These are phyloP conservation scores for Symbiodinium natans DNA, from an alignment of 73 alveolate species.

Conservation along the genomic window DNA sequence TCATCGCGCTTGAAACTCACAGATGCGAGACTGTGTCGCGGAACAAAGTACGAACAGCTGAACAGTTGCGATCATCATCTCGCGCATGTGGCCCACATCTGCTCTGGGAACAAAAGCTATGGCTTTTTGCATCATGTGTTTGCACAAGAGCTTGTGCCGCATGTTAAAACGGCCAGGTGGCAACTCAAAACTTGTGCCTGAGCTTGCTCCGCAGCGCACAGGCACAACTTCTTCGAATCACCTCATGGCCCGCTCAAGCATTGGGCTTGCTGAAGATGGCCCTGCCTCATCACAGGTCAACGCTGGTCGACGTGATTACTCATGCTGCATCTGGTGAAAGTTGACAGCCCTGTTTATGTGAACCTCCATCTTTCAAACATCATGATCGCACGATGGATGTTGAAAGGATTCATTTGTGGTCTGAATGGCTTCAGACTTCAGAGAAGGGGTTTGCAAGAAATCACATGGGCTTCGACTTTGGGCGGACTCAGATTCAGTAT, in stretches of 20 bases:
- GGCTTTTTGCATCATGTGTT: not conserved
- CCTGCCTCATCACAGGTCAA: conserved; percentile 22
- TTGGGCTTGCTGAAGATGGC: conserved; percentile 84
- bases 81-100: conserved; percentile 1
- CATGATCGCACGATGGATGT: no score
- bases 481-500: no score
- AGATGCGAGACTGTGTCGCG: conserved; percentile 12
- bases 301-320: no score
- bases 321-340: no score
- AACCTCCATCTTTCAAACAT: no score
- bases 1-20: not conserved
- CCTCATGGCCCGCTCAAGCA: conserved; percentile 76
- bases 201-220: conserved; percentile 11
- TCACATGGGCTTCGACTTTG: not conserved
- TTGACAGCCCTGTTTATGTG: no score
- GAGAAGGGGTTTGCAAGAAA: not conserved
- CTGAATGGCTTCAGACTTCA: no score
- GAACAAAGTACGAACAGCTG: not conserved
- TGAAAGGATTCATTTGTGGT: no score
- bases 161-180: not conserved
- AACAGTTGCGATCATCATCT: no score
- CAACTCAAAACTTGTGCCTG: conserved; percentile 1
- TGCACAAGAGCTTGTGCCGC: not conserved
- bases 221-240: not conserved
- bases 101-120: not conserved